Conservation (phyloP, 306 rosid genomes). For the Mimosa bimucronata region DNA sequence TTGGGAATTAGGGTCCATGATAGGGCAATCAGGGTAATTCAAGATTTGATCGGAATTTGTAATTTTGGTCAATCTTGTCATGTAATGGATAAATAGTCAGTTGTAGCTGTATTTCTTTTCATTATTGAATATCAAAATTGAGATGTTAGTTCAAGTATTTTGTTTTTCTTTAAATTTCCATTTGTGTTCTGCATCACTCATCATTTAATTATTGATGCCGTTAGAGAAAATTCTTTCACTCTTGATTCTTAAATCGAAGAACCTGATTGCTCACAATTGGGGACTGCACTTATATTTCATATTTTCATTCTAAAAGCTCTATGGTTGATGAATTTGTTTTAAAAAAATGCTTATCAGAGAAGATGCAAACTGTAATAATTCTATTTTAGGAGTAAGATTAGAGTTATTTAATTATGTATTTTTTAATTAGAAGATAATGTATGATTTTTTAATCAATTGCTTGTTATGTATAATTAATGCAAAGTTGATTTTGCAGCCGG, state of each 20-base stretch:
- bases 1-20: background rate
- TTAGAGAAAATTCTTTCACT: background rate
- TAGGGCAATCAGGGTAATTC: background rate
- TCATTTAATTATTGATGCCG: background rate
- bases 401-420: background rate
- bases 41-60: background rate
- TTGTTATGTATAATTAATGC: constrained; percentile 37
- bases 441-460: constrained; percentile 4
- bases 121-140: background rate
- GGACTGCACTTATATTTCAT: background rate
- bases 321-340: background rate
- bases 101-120: background rate
- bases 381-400: too few species aligned
- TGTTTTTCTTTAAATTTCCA: background rate
- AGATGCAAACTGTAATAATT: background rate
- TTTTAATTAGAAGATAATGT: background rate
- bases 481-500: constrained; percentile 62
- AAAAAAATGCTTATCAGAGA: background rate
- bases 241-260: background rate
- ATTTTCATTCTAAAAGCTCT: constrained; percentile 9
- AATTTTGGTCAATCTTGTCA: background rate
- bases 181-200: background rate
- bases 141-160: background rate
- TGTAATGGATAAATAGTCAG: background rate
- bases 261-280: background rate